Evolutionary conservation across 148 eudicot species (phyloP).

Genomic region (Silene conica): DNA sequence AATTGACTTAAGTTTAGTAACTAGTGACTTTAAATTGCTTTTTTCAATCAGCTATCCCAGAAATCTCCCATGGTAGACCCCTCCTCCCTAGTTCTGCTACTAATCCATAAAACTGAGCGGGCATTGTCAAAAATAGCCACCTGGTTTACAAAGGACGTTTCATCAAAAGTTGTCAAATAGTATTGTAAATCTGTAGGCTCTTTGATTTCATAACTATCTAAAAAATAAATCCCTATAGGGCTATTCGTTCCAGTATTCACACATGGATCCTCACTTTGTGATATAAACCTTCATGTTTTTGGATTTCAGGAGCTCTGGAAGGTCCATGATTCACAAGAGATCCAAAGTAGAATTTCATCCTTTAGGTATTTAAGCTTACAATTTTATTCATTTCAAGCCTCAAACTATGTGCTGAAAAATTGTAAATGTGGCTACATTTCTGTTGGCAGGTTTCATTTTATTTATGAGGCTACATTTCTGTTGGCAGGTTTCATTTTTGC

Average conservation of each 20-base stretch:
- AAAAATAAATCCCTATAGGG: not conserved
- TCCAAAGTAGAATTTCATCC: no score
- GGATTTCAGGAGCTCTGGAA: constrained; percentile 70
- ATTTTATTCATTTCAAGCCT: no score
- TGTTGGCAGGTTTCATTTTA: no score
- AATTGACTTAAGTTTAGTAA: not conserved
- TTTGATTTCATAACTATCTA: not conserved
- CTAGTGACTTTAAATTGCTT: not conserved
- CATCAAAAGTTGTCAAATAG: not conserved
- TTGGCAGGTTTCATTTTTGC: no score
- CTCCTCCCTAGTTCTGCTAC: not conserved
- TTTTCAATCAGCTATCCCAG: no score
- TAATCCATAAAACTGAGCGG: not conserved
- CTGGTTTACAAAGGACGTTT: not conserved
- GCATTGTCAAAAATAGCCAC: not conserved
- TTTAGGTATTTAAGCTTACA: no score
- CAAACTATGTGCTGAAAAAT: no score
- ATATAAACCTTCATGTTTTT: constrained; percentile 18
- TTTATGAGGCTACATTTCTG: no score
- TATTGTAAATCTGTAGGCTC: not conserved
- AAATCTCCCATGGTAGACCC: no score
- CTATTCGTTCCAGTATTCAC: not conserved
- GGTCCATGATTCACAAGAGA: no score
- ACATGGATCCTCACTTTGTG: not conserved
- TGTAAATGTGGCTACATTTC: no score